These are phyloP conservation scores for Allantophomopsis lycopodina DNA, from an alignment of 2,329 filamentous ascomycete genomes.

Conservation along the genomic window DNA sequence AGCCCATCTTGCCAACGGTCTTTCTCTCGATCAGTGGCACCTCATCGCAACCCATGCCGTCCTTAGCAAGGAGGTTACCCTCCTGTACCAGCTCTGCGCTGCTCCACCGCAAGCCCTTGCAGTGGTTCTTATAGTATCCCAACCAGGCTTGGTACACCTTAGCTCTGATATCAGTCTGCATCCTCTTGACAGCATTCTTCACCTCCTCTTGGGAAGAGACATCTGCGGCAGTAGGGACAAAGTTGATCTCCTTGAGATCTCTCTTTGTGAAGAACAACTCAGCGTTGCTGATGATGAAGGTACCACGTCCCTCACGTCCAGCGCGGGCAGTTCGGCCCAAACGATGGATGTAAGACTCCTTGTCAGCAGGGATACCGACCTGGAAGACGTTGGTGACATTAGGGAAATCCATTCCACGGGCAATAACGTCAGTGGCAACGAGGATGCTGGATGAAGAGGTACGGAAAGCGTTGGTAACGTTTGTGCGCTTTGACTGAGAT, in stretches of 20 bases:
- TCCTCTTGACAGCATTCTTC: slow-evolving; percentile 20
- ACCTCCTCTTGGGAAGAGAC: slow-evolving; percentile 27
- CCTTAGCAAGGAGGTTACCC: slow-evolving; percentile 31
- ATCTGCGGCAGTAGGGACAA: slow-evolving; percentile 31
- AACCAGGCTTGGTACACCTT: slow-evolving; percentile 44
- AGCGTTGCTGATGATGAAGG: slow-evolving; percentile 44
- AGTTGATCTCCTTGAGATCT: slow-evolving; percentile 37
- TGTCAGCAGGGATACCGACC: slow-evolving; percentile 46
- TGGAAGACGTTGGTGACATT: slow-evolving; percentile 71
- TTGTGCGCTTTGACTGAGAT: slow-evolving; percentile 54
- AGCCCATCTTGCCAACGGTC: slow-evolving; percentile 37
- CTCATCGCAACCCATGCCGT: slow-evolving; percentile 28
- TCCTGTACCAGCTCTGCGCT: slow-evolving; percentile 25
- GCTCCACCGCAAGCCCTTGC: slow-evolving; percentile 23
- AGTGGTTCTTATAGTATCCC: slow-evolving; percentile 33
- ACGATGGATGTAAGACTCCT: slow-evolving; percentile 65
- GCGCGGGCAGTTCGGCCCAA: slow-evolving; percentile 67
- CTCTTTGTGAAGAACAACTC: slow-evolving; percentile 38
- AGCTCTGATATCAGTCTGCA: slow-evolving; percentile 29
- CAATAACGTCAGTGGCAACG: slow-evolving; percentile 68
- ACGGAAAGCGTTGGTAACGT: slow-evolving; percentile 60
- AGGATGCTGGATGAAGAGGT: slow-evolving; percentile 46
- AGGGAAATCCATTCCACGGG: slow-evolving; percentile 74
- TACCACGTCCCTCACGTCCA: slow-evolving; percentile 59
- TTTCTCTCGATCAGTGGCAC: slow-evolving; percentile 29